Conservation (phyloP, 768 basidiomycete genomes). For the Antrodiella citrinella region DNA sequence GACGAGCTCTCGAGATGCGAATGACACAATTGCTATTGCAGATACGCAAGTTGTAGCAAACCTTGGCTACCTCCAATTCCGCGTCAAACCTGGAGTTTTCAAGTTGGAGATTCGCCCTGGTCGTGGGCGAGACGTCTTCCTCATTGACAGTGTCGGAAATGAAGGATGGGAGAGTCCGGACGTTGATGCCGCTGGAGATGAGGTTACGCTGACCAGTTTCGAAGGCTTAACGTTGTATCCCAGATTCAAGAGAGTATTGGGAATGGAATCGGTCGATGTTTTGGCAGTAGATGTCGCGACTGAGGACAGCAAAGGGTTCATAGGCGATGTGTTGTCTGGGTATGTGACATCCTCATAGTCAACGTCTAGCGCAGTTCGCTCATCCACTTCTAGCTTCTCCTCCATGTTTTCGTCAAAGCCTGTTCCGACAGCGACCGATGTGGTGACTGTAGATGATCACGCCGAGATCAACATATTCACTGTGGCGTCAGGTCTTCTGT, state of each 20-base stretch:
- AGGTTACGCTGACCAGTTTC: conserved; percentile 80
- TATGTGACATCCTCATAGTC: conserved; percentile 21
- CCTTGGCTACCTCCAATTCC: conserved; percentile 94
- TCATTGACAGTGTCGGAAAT: conserved; percentile 79
- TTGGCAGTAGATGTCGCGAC: conserved; percentile 36
- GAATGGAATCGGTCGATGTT: conserved; percentile 80
- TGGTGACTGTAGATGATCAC: conserved; percentile 30
- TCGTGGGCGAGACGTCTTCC: conserved; percentile 70
- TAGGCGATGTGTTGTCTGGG: conserved; percentile 46
- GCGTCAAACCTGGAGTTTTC: conserved; percentile 85
- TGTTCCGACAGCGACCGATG: conserved; percentile 9
- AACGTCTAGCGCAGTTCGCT: background rate
- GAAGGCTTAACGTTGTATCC: conserved; percentile 89
- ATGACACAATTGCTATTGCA: conserved; percentile 41
- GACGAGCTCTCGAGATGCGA: conserved; percentile 20
- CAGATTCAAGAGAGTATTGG: conserved; percentile 54
- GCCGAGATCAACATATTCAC: conserved; percentile 99
- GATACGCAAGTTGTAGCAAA: conserved; percentile 94
- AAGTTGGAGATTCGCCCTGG: conserved; percentile 77
- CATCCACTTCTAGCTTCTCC: conserved; percentile 17
- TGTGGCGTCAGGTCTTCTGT: conserved; percentile 91
- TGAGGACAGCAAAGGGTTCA: conserved; percentile 27
- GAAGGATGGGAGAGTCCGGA: conserved; percentile 81
- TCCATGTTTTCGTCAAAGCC: conserved; percentile 17
- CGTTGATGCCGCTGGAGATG: conserved; percentile 59